Percentiles rank a stretch among this genome's conserved stretches.
phyloP scores from a whole-genome alignment of 306 rosid species.

The Coriaria nepalensis region DNA sequence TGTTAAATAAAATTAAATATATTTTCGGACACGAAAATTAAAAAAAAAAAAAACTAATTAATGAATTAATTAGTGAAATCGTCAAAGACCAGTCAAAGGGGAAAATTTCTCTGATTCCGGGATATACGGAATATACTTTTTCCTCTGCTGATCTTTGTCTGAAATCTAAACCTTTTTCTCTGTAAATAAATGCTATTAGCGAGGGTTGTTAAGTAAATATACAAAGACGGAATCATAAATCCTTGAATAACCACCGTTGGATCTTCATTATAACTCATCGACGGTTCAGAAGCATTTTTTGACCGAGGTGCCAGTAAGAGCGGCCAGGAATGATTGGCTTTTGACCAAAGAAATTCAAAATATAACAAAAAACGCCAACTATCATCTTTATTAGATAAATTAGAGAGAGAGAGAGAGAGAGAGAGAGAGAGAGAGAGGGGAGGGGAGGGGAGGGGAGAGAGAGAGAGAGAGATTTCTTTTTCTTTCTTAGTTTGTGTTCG shows the following conservation, averaged over 20 bases:
- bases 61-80: too few species aligned
- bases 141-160: too few species aligned
- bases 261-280: slow-evolving; percentile 7
- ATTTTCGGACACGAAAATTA: too few species aligned
- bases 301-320: slow-evolving; percentile 20
- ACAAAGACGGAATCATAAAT: too few species aligned
- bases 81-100: too few species aligned
- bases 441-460: background rate
- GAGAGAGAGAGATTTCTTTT: background rate
- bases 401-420: slow-evolving; percentile 4
- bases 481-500: background rate
- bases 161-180: too few species aligned
- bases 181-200: too few species aligned
- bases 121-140: too few species aligned
- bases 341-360: slow-evolving; percentile 23
- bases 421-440: slow-evolving; percentile 3
- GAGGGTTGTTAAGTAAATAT: too few species aligned
- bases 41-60: too few species aligned
- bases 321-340: slow-evolving; percentile 29
- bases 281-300: slow-evolving; percentile 17
- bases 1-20: too few species aligned
- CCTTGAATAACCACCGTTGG: slow-evolving; percentile 7
- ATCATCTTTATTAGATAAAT: slow-evolving; percentile 1
- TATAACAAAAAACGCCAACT: background rate
- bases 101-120: too few species aligned